A percentile compares a stretch with the other conserved stretches of the same genome.
phyloP scores from a whole-genome alignment of 1,284 basidiomycete species.

The Exobasidium cylindrosporum region DNA sequence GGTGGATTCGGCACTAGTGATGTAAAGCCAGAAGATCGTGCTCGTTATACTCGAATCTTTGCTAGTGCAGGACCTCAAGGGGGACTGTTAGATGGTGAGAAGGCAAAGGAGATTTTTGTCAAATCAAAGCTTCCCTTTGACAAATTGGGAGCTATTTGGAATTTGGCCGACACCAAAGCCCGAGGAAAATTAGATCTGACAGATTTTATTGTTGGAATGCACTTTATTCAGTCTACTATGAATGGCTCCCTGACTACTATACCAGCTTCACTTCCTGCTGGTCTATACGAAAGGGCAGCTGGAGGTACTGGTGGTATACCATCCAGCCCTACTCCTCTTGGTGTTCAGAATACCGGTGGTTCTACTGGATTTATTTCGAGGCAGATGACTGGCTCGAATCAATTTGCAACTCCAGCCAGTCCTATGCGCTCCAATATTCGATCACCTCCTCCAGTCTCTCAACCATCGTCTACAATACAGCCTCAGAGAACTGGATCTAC shows the following conservation, averaged over 20 bases:
- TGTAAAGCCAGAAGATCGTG: constrained; percentile 49
- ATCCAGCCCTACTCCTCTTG: constrained; percentile 23
- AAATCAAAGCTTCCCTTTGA: constrained; percentile 88
- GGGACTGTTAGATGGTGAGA: constrained; percentile 66
- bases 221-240: constrained; percentile 86
- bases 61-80: constrained; percentile 45
- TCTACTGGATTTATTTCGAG: constrained; percentile 28
- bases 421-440: background rate
- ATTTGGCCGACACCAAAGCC: constrained; percentile 87
- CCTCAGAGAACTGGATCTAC: constrained; percentile 49
- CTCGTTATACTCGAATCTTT: constrained; percentile 54
- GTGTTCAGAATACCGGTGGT: constrained; percentile 38
- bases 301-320: constrained; percentile 22
- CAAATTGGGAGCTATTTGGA: constrained; percentile 91
- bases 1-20: constrained; percentile 23
- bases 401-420: constrained; percentile 13
- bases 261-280: constrained; percentile 77
- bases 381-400: constrained; percentile 32
- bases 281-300: constrained; percentile 76
- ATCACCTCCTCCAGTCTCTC: constrained; percentile 34
- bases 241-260: constrained; percentile 68
- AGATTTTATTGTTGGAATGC: constrained; percentile 95
- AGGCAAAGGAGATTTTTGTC: constrained; percentile 86
- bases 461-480: constrained; percentile 63
- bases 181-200: constrained; percentile 82